phyloP scores from a whole-genome alignment of 2,329 filamentous ascomycete species.

The Tolypocladium amazonense region DNA sequence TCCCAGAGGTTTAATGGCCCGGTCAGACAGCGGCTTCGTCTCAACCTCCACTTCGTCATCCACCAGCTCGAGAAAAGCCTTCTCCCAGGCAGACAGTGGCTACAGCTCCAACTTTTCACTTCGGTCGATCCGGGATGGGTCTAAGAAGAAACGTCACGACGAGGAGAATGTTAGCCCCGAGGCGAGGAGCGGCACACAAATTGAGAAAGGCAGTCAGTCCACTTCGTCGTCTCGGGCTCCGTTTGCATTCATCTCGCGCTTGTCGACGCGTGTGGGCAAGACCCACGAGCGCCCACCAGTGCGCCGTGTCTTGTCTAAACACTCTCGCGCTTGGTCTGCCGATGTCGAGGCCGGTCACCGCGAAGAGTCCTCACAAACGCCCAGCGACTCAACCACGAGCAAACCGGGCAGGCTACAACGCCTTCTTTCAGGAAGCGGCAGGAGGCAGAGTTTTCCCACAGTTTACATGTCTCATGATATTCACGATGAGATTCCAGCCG shows the following conservation, averaged over 20 bases:
- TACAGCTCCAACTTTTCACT: conserved; percentile 51
- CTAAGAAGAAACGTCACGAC: conserved; percentile 14
- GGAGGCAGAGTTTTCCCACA: background rate
- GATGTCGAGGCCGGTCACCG: background rate
- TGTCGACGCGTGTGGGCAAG: background rate
- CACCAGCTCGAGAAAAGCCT: conserved; percentile 28
- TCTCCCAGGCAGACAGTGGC: conserved; percentile 50
- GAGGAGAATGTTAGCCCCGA: conserved; percentile 1
- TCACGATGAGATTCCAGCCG: conserved; percentile 18
- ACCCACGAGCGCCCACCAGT: background rate
- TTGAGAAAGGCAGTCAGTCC: background rate
- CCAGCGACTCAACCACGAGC: background rate
- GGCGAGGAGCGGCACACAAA: background rate
- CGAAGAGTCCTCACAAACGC: background rate
- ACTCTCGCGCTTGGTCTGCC: background rate
- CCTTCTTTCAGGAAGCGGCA: conserved; percentile 2
- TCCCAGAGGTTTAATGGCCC: conserved; percentile 10
- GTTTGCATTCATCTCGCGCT: background rate
- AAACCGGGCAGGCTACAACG: conserved; percentile 1
- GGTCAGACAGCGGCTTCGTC: conserved; percentile 38
- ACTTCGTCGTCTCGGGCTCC: background rate
- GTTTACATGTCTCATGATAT: conserved; percentile 6
- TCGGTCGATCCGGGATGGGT: conserved; percentile 34
- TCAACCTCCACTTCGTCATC: conserved; percentile 35
- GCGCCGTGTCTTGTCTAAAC: background rate